Conservation (phyloP, 2,329 filamentous ascomycete genomes). For the Alternaria gansuensis region DNA sequence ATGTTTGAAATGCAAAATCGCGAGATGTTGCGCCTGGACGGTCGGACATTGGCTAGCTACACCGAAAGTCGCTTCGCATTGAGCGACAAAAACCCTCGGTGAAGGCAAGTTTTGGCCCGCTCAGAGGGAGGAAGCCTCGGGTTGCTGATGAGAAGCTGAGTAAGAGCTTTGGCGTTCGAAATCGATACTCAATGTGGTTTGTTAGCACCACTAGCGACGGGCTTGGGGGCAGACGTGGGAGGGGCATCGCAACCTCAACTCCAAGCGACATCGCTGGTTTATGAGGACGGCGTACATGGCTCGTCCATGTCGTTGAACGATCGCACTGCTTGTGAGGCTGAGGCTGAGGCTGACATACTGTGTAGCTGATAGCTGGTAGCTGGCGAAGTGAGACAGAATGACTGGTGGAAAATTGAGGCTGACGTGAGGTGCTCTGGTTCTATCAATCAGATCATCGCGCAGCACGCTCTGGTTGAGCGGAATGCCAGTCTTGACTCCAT, state of each 20-base stretch:
- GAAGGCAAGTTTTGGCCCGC: conserved; percentile 6
- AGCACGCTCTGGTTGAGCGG: not conserved
- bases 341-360: conserved; percentile 2
- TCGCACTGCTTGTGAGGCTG: not conserved
- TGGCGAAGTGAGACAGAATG: not conserved
- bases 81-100: conserved; percentile 14
- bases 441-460: not conserved
- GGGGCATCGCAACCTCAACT: not conserved
- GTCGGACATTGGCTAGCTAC: conserved; percentile 44
- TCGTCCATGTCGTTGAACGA: not conserved
- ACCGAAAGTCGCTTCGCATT: conserved; percentile 25
- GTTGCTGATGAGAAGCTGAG: conserved; percentile 18
- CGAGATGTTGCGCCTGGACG: conserved; percentile 33
- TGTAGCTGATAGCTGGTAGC: not conserved
- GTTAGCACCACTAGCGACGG: not conserved
- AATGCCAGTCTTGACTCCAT: not conserved
- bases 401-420: conserved; percentile 2
- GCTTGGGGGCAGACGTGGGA: not conserved
- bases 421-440: not conserved
- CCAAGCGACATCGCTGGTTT: not conserved
- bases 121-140: not conserved
- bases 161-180: conserved; percentile 13
- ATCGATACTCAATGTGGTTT: conserved; percentile 6
- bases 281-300: not conserved
- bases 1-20: conserved; percentile 47